A percentile compares a stretch with the other conserved stretches of the same genome.
Evolutionary conservation across 352 stramenopile species (phyloP).

Genomic region (Thraustochytrium sp.): DNA sequence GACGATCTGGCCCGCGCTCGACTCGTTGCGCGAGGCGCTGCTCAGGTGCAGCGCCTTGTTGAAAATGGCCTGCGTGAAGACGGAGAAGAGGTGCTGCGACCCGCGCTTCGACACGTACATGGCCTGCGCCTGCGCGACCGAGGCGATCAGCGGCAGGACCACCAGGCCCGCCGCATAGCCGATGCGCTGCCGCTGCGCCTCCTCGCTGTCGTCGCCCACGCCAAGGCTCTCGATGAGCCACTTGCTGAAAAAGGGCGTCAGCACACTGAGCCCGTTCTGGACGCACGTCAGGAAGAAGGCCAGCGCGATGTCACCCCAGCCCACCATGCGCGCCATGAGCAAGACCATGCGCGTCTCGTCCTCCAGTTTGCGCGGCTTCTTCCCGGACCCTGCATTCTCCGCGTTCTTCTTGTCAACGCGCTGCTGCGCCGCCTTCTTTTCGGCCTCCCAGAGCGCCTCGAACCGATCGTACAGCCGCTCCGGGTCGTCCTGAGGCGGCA

Average conservation of each 20-base stretch:
- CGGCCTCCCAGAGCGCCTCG: constrained; percentile 43
- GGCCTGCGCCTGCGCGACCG: constrained; percentile 1
- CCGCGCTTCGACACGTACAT: constrained; percentile 7
- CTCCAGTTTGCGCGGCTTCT: constrained; percentile 4
- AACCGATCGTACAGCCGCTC: constrained; percentile 56
- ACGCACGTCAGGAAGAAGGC: constrained; percentile 81
- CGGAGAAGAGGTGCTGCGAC: constrained; percentile 21
- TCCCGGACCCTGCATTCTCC: neutral
- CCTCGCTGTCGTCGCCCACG: neutral
- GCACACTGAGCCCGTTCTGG: constrained; percentile 35
- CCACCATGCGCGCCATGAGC: constrained; percentile 66
- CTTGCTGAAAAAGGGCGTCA: constrained; percentile 24
- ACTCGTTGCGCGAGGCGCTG: constrained; percentile 2
- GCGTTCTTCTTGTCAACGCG: neutral
- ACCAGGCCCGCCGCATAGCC: neutral
- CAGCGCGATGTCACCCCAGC: constrained; percentile 78
- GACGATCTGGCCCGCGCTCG: neutral
- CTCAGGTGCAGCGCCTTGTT: constrained; percentile 32
- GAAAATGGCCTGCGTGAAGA: constrained; percentile 34
- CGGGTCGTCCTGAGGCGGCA: constrained; percentile 66
- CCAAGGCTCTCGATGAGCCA: constrained; percentile 28
- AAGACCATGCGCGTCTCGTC: constrained; percentile 65
- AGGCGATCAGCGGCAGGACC: neutral
- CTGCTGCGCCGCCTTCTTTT: neutral
- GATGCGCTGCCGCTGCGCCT: neutral